Evolutionary conservation across 2,329 filamentous ascomycete genomes (phyloP).

Genomic region (Colletotrichum sp.): DNA sequence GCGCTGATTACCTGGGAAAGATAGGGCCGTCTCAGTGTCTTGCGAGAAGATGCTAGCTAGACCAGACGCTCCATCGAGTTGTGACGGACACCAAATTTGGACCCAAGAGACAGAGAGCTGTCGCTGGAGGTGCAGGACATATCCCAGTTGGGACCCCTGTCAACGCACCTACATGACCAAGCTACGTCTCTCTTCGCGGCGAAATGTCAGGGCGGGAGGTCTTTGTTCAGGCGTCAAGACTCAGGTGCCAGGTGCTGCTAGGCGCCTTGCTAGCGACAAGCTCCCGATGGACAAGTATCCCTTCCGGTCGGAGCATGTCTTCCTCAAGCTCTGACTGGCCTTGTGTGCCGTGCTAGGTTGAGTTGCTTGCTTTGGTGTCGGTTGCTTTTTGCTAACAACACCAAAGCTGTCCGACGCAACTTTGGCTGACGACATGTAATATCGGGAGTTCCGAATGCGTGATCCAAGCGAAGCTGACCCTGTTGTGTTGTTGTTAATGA

Average conservation of each 20-base stretch:
- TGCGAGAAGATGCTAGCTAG: not conserved
- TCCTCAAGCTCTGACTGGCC: not conserved
- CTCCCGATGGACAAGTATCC: not conserved
- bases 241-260: not conserved
- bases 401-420: not conserved
- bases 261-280: not conserved
- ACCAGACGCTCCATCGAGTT: not conserved
- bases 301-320: not conserved
- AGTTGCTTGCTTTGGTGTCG: not conserved
- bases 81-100: not conserved
- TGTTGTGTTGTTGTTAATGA: not conserved
- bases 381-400: not conserved
- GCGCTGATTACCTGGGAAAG: not conserved
- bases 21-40: not conserved
- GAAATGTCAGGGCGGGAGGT: constrained; percentile 15
- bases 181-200: constrained; percentile 2
- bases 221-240: not conserved
- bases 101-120: not conserved
- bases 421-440: not conserved
- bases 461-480: not conserved
- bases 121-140: not conserved
- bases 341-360: not conserved
- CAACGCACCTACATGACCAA: constrained; percentile 9
- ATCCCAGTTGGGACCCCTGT: constrained; percentile 8
- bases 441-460: not conserved